Base-by-base conservation (phyloP, 306 rosid species). In the Herpetospermum pedunculosum region DNA sequence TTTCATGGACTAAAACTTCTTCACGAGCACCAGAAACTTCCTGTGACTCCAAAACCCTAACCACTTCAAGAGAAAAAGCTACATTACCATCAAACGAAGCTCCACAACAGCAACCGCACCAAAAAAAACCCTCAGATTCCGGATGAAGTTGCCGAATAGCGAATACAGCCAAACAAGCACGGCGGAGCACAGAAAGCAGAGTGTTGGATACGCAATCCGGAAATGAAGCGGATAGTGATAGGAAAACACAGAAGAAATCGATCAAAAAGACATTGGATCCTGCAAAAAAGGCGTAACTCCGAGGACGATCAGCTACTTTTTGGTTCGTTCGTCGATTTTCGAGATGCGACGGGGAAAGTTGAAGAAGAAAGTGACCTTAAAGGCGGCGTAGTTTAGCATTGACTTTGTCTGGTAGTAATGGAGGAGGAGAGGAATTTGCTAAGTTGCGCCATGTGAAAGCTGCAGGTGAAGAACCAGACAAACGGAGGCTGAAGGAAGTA, bases 1-100 rank as follows among this genome's bases (percentile, higher is more conserved):
- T 70, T 80, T 85, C 12, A 48, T 67, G 58, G 54, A 64, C 52
- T 47, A 48, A 48, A 72, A 30, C 23, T 70, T 43, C 77, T 64
- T 23, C 12, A 32, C 16, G 1, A 64, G 6, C 72, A 60, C 57
- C 69, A 77, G 62, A 5, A 75, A n/a, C 48, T 41, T 74, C 57
- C 65, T 67, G 32, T 70, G 9, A 35, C 41, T 37, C 21, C 48
- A 59, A 50, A 75, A 43, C 77, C 77, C 84, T 58, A 77, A 50
- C 19, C 44, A 11, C 41, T 58, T 38, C 25, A 35, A 58, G 18
- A 64, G 54, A 79, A 19, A 32, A 79, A 79, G 41, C 75, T 64
- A 76, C 81, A 80, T 77, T 74, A 74, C 72, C 52, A 81, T 25
- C 70, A 72, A 77, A 4, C 5, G 6, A 60, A 78, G 41, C 73